These are phyloP conservation scores for Flaveria brownii DNA, from an alignment of 129 eudicot genomes.

Conservation along the genomic window DNA sequence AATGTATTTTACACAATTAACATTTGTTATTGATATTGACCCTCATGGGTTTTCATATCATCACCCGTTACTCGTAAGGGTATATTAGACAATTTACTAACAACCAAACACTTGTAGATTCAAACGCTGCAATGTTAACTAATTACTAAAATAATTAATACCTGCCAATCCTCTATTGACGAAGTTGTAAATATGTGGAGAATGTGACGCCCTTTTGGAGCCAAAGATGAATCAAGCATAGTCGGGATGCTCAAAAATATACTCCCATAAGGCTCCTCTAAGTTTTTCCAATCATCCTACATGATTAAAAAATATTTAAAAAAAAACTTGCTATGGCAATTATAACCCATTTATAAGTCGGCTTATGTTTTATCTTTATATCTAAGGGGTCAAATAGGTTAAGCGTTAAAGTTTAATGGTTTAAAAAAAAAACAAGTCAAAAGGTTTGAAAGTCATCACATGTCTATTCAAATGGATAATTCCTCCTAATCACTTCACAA, in stretches of 20 bases:
- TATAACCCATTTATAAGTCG: not conserved
- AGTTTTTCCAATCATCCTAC: conserved; percentile 80
- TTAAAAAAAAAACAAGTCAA: no score
- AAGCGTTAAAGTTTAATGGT: no score
- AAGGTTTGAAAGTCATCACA: not conserved
- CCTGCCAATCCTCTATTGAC: conserved; percentile 98
- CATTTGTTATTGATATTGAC: not conserved
- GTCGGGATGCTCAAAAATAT: conserved; percentile 99
- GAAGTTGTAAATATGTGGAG: conserved; percentile 97
- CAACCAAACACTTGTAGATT: not conserved
- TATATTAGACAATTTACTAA: conserved; percentile 3
- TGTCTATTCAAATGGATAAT: not conserved
- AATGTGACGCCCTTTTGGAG: conserved; percentile 92
- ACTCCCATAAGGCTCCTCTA: conserved; percentile 91
- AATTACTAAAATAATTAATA: conserved; percentile 22
- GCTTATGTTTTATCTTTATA: not conserved
- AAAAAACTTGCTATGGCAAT: not conserved
- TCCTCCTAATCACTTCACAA: conserved; percentile 5
- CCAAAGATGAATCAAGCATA: conserved; percentile 86
- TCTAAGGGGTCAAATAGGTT: not conserved
- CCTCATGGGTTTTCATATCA: conserved; percentile 3
- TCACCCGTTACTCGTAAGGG: not conserved
- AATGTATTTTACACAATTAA: conserved; percentile 14
- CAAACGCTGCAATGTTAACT: not conserved
- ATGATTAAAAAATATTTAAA: not conserved